These are phyloP conservation scores for Alternaria tenuissima DNA, from an alignment of 2,329 filamentous ascomycete genomes.

Conservation along the genomic window DNA sequence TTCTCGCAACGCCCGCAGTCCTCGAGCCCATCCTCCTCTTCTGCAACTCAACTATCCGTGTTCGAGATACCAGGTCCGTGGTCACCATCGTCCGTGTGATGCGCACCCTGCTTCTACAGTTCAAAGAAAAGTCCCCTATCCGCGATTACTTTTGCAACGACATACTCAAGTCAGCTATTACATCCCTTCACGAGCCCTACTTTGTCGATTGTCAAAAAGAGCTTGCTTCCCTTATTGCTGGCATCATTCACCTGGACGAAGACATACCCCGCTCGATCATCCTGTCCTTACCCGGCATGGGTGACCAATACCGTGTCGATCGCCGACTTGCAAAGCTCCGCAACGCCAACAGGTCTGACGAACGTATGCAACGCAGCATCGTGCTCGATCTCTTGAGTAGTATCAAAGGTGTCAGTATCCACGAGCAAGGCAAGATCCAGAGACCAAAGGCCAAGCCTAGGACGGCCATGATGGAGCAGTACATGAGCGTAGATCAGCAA, in stretches of 20 bases:
- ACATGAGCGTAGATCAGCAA: conserved; percentile 53
- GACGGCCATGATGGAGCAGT: conserved; percentile 49
- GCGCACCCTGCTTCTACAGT: conserved; percentile 83
- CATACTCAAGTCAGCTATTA: conserved; percentile 88
- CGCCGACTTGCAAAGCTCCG: conserved; percentile 56
- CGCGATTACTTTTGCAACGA: conserved; percentile 90
- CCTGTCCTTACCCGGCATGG: conserved; percentile 80
- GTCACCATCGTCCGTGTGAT: conserved; percentile 87
- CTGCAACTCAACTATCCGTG: conserved; percentile 86
- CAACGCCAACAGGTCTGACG: conserved; percentile 60
- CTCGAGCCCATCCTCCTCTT: conserved; percentile 91
- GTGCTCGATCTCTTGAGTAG: conserved; percentile 86
- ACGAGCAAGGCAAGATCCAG: conserved; percentile 86
- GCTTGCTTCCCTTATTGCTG: conserved; percentile 84
- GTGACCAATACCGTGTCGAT: conserved; percentile 67
- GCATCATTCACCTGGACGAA: conserved; percentile 81
- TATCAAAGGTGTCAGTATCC: conserved; percentile 88
- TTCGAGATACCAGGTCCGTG: conserved; percentile 89
- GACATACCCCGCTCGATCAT: conserved; percentile 77
- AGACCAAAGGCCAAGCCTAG: conserved; percentile 45
- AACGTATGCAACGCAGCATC: conserved; percentile 80
- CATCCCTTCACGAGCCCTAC: conserved; percentile 91
- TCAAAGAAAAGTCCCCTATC: conserved; percentile 66
- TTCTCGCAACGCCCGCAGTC: conserved; percentile 77
- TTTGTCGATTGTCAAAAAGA: conserved; percentile 97